Base-by-base conservation (phyloP, 2,329 filamentous ascomycete genomes). In the Nemania sp. region DNA sequence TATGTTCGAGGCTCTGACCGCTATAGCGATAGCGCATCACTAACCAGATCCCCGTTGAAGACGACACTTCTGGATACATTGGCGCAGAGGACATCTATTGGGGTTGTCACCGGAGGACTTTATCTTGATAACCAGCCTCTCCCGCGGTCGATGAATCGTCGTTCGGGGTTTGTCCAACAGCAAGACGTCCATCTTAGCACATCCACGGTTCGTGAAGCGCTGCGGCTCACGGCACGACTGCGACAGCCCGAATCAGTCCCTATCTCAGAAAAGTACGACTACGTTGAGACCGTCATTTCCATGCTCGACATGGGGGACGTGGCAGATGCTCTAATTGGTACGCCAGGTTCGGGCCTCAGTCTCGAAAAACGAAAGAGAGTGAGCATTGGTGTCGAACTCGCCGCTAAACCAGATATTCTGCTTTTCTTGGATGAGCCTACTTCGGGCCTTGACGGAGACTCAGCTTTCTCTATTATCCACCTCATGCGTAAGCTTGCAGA, bases 341-440 rank as follows among this genome's bases (percentile, higher is more conserved):
- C 8, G 13, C 64, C 65, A 13, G 62, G 62, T 11, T 43, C 49
- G 64, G 72, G 72, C 77, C 59, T 76, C 13, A 76, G 87, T 74
- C 75, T 79, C 1, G 81, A 82, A 67, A 79, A 82, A 71, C 75
- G 80, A 18, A 82, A 82, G 67, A 86, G 90, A 73, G 82, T 93
- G 20, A 93, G 90, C 0, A 93, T 93, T 68, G 91, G 89, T 76
- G 90, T 93, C 1, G 91, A 93, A 76, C 82, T 93, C 20, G 90
- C 89, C 22, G 91, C 91, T 2, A 92, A 90, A 78, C 91, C 91
- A 5, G 85, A 89, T 58, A 82, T 93, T 5, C 84, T 93, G 63
- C 84, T 66, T 2, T 47, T 55, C 20, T 83, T 93, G 20, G 91
- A 93, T 74, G 91, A 93, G 76, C 91, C 91, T 3, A 93, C 90